Percentiles rank a stretch among this genome's conserved stretches.
phyloP scores from a whole-genome alignment of 2,329 filamentous ascomycete species.

The Pseudogymnoascus verrucosus region DNA sequence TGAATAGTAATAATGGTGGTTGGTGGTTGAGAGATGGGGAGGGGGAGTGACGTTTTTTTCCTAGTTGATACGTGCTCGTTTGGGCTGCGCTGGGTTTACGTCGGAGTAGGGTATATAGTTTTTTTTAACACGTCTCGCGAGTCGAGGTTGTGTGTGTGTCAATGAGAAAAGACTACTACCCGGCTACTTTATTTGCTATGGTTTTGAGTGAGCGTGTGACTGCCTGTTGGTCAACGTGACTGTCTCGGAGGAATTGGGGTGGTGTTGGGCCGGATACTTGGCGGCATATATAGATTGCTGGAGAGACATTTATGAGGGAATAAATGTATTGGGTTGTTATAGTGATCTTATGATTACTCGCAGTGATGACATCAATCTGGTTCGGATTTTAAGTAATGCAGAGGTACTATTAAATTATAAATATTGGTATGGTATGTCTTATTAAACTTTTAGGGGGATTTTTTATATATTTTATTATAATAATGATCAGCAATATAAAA shows the following conservation, averaged over 20 bases:
- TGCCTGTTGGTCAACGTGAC: background rate
- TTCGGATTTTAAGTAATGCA: background rate
- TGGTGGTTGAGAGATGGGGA: background rate
- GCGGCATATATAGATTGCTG: background rate
- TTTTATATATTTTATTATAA: background rate
- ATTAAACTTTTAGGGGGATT: background rate
- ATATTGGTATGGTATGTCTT: background rate
- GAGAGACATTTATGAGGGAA: background rate
- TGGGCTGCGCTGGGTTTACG: conserved; percentile 1
- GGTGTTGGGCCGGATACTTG: background rate
- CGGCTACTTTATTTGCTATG: background rate
- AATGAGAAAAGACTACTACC: conserved; percentile 1
- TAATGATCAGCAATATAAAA: background rate
- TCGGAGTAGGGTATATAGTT: background rate
- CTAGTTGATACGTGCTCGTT: background rate
- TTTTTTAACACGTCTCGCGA: background rate
- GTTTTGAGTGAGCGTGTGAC: background rate
- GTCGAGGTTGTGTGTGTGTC: background rate
- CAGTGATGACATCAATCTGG: background rate
- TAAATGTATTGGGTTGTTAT: background rate
- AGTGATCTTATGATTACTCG: background rate
- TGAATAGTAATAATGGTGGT: conserved; percentile 4
- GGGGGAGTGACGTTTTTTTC: background rate
- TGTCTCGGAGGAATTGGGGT: background rate
- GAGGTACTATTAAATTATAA: background rate